Percentiles rank a stretch among this genome's conserved stretches.
Conservation (phyloP, 2,329 filamentous ascomycete genomes). For the Verticillium alfalfae region DNA sequence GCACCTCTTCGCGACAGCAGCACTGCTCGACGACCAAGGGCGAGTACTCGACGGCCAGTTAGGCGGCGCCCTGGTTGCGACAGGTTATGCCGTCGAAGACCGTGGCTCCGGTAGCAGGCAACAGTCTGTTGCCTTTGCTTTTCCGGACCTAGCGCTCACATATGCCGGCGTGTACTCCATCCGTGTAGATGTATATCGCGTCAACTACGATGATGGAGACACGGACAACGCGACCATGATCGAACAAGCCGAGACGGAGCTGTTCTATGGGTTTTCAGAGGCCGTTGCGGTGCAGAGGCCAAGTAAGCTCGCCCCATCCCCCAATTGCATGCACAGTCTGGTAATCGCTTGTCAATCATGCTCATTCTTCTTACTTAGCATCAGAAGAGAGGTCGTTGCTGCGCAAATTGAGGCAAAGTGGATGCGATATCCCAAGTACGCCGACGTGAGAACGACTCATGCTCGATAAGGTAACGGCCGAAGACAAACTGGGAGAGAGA, state of each 20-base stretch:
- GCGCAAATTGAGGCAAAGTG: not conserved
- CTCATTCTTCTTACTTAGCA: not conserved
- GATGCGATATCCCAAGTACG: not conserved
- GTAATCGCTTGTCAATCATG: not conserved
- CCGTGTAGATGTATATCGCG: constrained; percentile 21
- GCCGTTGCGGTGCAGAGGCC: not conserved
- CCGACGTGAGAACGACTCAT: not conserved
- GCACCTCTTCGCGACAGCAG: constrained; percentile 20
- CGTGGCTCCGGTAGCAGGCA: constrained; percentile 4
- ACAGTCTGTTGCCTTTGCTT: constrained; percentile 16
- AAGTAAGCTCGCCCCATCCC: not conserved
- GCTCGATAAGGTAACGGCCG: not conserved
- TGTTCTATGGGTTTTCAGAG: not conserved
- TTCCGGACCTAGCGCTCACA: constrained; percentile 16
- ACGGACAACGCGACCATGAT: not conserved
- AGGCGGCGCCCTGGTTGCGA: constrained; percentile 11
- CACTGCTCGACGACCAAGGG: constrained; percentile 13
- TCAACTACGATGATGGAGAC: constrained; percentile 2
- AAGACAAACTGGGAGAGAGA: not conserved
- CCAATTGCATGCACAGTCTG: not conserved
- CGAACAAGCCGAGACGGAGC: not conserved
- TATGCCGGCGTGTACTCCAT: constrained; percentile 17
- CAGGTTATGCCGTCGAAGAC: constrained; percentile 7
- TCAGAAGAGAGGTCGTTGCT: not conserved
- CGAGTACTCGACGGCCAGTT: constrained; percentile 13